phyloP scores from a whole-genome alignment of 2,329 filamentous ascomycete species.

The Coleophoma eucalyptorum region DNA sequence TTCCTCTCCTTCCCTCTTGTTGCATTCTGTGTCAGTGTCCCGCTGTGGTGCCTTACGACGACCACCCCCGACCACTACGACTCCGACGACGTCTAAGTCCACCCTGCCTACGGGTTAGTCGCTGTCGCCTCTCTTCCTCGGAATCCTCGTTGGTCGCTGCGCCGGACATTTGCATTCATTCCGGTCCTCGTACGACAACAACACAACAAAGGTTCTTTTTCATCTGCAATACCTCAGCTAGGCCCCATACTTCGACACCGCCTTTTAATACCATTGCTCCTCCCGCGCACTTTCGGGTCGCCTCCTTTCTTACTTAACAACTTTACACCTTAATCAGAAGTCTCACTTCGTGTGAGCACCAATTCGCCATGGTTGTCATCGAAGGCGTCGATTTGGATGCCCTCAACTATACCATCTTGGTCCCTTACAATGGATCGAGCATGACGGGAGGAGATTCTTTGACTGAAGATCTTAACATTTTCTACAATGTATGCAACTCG shows the following conservation, averaged over 20 bases:
- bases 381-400: constrained; percentile 38
- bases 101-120: no score
- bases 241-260: no score
- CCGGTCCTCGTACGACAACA: no score
- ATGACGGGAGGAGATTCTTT: constrained; percentile 58
- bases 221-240: no score
- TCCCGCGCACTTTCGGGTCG: no score
- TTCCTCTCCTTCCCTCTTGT: not conserved
- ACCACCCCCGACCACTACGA: not conserved
- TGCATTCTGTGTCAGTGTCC: not conserved
- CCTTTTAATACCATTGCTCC: no score
- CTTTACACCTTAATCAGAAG: not conserved
- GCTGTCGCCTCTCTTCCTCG: no score
- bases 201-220: no score
- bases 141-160: no score
- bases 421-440: constrained; percentile 50
- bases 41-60: not conserved
- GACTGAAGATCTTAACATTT: constrained; percentile 72
- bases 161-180: no score
- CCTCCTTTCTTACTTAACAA: not conserved
- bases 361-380: constrained; percentile 11
- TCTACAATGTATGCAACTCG: constrained; percentile 61
- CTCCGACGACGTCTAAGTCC: no score
- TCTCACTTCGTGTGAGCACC: not conserved
- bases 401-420: constrained; percentile 36